Evolutionary conservation across 2,329 filamentous ascomycete genomes (phyloP).

Genomic region (Neonectria neomacrospora): DNA sequence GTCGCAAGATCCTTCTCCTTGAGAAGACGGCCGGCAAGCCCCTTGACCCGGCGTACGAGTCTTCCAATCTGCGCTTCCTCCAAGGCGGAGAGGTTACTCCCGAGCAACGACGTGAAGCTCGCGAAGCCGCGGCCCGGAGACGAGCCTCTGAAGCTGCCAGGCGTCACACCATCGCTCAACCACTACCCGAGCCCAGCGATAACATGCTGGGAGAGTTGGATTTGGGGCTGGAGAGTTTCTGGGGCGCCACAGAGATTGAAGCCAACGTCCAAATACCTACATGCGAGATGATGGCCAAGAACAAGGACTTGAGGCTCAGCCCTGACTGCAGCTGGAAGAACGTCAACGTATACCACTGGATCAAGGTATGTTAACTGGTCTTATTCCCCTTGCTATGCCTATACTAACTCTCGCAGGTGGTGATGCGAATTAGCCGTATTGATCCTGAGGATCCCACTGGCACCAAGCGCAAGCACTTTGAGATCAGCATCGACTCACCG

Average conservation of each 20-base stretch:
- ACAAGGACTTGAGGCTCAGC: constrained; percentile 73
- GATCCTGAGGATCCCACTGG: constrained; percentile 79
- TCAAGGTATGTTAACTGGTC: constrained; percentile 73
- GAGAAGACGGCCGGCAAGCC: constrained; percentile 87
- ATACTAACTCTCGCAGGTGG: constrained; percentile 68
- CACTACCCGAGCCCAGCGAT: constrained; percentile 64
- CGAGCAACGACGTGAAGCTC: constrained; percentile 59
- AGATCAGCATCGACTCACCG: constrained; percentile 95
- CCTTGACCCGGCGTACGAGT: constrained; percentile 76
- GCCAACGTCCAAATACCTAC: constrained; percentile 93
- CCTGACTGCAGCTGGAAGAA: constrained; percentile 95
- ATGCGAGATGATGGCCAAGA: constrained; percentile 84
- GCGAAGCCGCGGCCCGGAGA: constrained; percentile 58
- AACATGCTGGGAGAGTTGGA: constrained; percentile 87
- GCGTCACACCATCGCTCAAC: constrained; percentile 51
- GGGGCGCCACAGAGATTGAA: constrained; percentile 92
- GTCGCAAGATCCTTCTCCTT: constrained; percentile 84
- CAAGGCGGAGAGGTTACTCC: constrained; percentile 80
- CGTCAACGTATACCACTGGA: constrained; percentile 95
- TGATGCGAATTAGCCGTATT: constrained; percentile 88
- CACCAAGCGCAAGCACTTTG: constrained; percentile 85
- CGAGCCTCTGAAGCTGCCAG: constrained; percentile 66
- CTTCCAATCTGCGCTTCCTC: constrained; percentile 79
- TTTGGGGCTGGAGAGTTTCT: constrained; percentile 74
- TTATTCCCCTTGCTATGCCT: neutral